Percentiles rank a stretch among this genome's conserved stretches.
phyloP scores from a whole-genome alignment of 2,329 filamentous ascomycete species.

The Cladosporium sp. region DNA sequence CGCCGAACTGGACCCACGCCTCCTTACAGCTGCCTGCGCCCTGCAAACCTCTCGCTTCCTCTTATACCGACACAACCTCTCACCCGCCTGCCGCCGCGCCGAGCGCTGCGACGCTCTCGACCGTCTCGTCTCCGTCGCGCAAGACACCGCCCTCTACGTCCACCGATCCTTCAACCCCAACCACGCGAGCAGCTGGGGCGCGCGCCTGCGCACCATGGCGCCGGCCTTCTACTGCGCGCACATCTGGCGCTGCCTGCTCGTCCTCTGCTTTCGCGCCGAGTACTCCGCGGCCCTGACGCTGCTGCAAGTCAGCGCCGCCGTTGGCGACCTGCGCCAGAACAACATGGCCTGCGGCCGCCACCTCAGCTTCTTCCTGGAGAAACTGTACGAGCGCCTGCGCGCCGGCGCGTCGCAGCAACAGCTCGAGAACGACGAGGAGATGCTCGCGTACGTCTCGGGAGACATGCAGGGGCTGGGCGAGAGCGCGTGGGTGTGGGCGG shows the following conservation, averaged over 20 bases:
- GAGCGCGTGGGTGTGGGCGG: conserved; percentile 75
- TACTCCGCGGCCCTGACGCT: conserved; percentile 70
- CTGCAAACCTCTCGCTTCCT: conserved; percentile 80
- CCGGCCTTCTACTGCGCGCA: conserved; percentile 76
- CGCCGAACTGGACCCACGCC: conserved; percentile 66
- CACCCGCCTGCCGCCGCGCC: conserved; percentile 62
- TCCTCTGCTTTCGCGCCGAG: conserved; percentile 71
- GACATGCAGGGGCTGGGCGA: conserved; percentile 80
- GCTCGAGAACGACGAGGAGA: conserved; percentile 72
- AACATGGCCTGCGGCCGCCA: conserved; percentile 78
- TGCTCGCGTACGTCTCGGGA: conserved; percentile 79
- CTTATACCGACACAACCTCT: conserved; percentile 84
- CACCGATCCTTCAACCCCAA: conserved; percentile 50
- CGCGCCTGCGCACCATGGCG: conserved; percentile 61
- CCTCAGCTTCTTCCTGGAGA: conserved; percentile 73
- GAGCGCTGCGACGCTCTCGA: conserved; percentile 70
- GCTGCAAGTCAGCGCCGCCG: conserved; percentile 64
- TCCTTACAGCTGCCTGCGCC: conserved; percentile 70
- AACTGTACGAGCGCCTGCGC: conserved; percentile 55
- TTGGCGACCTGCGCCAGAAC: conserved; percentile 67
- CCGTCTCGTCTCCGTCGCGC: conserved; percentile 67
- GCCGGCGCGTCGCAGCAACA: conserved; percentile 36
- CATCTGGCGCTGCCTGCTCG: conserved; percentile 79
- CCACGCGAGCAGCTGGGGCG: conserved; percentile 44
- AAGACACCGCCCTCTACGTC: conserved; percentile 75